phyloP scores from a whole-genome alignment of 2,329 filamentous ascomycete genomes.

The Tolypocladium cylindrosporum region DNA sequence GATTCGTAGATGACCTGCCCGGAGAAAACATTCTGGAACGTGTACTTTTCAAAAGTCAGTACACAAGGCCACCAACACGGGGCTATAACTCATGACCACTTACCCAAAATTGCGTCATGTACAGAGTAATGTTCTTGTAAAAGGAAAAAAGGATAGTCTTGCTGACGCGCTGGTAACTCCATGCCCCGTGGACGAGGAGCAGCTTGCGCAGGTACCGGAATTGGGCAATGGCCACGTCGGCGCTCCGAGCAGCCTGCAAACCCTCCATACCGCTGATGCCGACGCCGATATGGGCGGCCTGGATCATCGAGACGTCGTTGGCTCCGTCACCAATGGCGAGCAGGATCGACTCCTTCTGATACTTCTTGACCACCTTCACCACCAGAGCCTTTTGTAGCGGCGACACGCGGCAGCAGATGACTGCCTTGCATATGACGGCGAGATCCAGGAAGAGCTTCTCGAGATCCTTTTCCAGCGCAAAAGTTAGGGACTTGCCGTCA shows the following conservation, averaged over 20 bases:
- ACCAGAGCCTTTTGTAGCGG: conserved; percentile 95
- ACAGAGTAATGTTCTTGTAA: conserved; percentile 98
- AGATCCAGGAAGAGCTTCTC: conserved; percentile 91
- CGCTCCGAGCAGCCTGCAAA: conserved; percentile 89
- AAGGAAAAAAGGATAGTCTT: conserved; percentile 98
- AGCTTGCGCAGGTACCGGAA: conserved; percentile 93
- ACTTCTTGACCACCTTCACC: conserved; percentile 93
- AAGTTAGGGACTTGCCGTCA: conserved; percentile 92
- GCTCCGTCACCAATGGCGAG: conserved; percentile 95
- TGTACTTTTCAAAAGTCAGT: conserved; percentile 51
- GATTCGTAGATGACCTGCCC: conserved; percentile 98
- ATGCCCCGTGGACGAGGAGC: conserved; percentile 87
- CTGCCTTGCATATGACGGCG: conserved; percentile 94
- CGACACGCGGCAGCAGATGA: conserved; percentile 95
- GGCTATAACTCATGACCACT: conserved; percentile 17
- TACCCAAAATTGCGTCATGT: conserved; percentile 99
- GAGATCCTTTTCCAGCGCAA: conserved; percentile 82
- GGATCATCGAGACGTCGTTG: conserved; percentile 99
- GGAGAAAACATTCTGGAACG: conserved; percentile 97
- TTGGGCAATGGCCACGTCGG: conserved; percentile 91
- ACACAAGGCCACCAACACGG: background rate
- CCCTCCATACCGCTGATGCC: conserved; percentile 96
- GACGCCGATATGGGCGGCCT: conserved; percentile 94
- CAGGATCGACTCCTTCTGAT: conserved; percentile 79
- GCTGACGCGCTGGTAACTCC: conserved; percentile 95